Base-by-base conservation (phyloP, 2,329 filamentous ascomycete species). In the Penicillium hordei region DNA sequence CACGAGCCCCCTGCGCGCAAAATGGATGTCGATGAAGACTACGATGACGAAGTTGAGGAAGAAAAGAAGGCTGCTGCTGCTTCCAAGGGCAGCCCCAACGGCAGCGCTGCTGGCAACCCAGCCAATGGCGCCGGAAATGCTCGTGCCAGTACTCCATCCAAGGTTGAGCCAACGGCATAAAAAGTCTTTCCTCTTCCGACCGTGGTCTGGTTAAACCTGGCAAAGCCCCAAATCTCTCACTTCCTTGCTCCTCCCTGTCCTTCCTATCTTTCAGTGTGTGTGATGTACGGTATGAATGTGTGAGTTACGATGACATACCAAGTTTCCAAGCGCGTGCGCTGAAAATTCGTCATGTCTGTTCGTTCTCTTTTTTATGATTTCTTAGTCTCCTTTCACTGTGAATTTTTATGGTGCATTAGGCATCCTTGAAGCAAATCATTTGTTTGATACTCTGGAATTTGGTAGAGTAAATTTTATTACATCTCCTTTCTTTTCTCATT, bases 1-100 rank as follows among this genome's bases (percentile, higher is more conserved):
- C 87, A 87, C 57, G 93, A 97, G 77, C 90, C 92, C 52, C 92
- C 94, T 34, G 91, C 92, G 21, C 84, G 94, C 23, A 96, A 96
- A 76, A 95, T 99, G 86, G 93, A 97, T 7, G 90, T 97, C 21
- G 93, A 99, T 66, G 94, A 99, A 73, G 90, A 97, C 72, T 97
- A 99, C 69, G 93, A 97, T 72, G 93, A 97, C 69, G 93, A 93
- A 57, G 91, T 86, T 5, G 93, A 96, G 64, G 93, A 97, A 59
- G 89, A 94, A 40, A 86, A 86, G 73, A 74, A 80, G 61, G 66
- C 65, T n/a, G 65, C 57, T 54, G 55, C 64, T 39, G 67, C 58
- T 43, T 64, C 67, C 5, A 77, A 76, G 62, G 67, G 70, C 15
- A 76, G 73, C 55, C 74, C 73, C 21, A 67, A 70, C 42, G 69